Conservation (phyloP, 768 basidiomycete genomes). For the Cyclocybe aegerita region DNA sequence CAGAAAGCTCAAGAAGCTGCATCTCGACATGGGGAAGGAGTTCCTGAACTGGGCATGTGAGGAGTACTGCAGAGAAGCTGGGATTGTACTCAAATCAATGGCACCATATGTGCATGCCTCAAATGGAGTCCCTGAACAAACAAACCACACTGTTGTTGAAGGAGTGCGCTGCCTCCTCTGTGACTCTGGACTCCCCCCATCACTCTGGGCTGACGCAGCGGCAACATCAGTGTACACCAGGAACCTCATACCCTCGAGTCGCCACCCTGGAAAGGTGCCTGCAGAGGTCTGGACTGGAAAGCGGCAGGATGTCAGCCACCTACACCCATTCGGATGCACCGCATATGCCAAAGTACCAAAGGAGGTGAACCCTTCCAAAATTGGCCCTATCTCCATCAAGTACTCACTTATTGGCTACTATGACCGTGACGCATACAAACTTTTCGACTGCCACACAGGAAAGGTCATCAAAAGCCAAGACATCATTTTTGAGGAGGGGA, state of each 20-base stretch:
- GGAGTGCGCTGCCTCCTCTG: slow-evolving; percentile 3
- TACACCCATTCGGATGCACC: slow-evolving; percentile 24
- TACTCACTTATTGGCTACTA: slow-evolving; percentile 17
- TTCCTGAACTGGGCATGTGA: slow-evolving; percentile 3
- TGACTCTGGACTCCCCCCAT: slow-evolving; percentile 15
- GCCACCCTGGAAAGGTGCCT: slow-evolving; percentile 15
- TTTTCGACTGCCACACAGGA: slow-evolving; percentile 7
- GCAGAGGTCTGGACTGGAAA: slow-evolving; percentile 13
- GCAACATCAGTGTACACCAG: slow-evolving; percentile 18
- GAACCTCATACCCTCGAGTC: slow-evolving; percentile 21
- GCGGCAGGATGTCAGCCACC: slow-evolving; percentile 19
- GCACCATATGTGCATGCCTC: slow-evolving; percentile 10
- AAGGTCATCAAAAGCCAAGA: slow-evolving; percentile 12
- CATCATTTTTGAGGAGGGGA: slow-evolving; percentile 23
- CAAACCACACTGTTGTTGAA: slow-evolving; percentile 6
- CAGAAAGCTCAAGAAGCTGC: slow-evolving; percentile 4
- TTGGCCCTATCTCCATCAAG: slow-evolving; percentile 14
- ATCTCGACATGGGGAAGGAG: slow-evolving; percentile 13
- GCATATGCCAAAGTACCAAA: slow-evolving; percentile 22
- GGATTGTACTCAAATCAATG: slow-evolving; percentile 8
- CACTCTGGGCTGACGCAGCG: slow-evolving; percentile 18
- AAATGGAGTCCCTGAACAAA: slow-evolving; percentile 8
- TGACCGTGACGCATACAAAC: slow-evolving; percentile 12
- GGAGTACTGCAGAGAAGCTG: slow-evolving; percentile 2
- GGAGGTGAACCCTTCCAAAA: slow-evolving; percentile 17